Conservation (phyloP, 169 alveolate genomes). For the Plasmodium billcollinsi region DNA sequence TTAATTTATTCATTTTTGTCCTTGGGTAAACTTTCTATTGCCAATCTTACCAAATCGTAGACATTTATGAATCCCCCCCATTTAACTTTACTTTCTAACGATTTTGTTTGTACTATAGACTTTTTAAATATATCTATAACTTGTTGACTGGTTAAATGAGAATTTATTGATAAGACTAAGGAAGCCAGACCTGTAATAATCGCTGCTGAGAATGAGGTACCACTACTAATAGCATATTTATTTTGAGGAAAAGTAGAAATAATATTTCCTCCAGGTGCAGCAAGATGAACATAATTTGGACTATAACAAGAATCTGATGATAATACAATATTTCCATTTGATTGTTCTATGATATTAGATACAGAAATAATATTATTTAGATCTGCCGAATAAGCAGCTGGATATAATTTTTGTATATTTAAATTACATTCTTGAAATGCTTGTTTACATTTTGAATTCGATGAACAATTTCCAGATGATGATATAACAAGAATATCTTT, state of each 20-base stretch:
- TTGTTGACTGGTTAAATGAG: background rate
- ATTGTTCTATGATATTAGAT: slow-evolving; percentile 17
- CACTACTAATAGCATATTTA: slow-evolving; percentile 48
- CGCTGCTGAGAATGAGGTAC: slow-evolving; percentile 58
- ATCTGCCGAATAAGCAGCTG: slow-evolving; percentile 30
- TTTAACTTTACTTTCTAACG: slow-evolving; percentile 12
- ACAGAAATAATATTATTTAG: slow-evolving; percentile 19
- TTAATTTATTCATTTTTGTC: too few species aligned
- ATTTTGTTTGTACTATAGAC: slow-evolving; percentile 14
- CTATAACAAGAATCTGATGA: slow-evolving; percentile 55
- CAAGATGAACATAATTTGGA: slow-evolving; percentile 32
- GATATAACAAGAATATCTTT: slow-evolving; percentile 27
- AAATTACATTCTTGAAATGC: slow-evolving; percentile 15
- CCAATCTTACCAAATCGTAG: background rate
- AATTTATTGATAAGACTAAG: slow-evolving; percentile 15
- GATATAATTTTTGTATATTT: slow-evolving; percentile 22
- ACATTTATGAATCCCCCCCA: slow-evolving; percentile 54
- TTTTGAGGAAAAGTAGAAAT: slow-evolving; percentile 24
- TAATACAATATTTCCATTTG: slow-evolving; percentile 9
- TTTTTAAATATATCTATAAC: slow-evolving; percentile 6
- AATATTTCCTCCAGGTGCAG: slow-evolving; percentile 53
- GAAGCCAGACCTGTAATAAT: slow-evolving; percentile 29
- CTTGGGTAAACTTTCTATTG: background rate
- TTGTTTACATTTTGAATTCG: background rate
- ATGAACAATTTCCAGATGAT: slow-evolving; percentile 34